phyloP scores from a whole-genome alignment of 2,329 filamentous ascomycete species.

The Grosmannia huntii region DNA sequence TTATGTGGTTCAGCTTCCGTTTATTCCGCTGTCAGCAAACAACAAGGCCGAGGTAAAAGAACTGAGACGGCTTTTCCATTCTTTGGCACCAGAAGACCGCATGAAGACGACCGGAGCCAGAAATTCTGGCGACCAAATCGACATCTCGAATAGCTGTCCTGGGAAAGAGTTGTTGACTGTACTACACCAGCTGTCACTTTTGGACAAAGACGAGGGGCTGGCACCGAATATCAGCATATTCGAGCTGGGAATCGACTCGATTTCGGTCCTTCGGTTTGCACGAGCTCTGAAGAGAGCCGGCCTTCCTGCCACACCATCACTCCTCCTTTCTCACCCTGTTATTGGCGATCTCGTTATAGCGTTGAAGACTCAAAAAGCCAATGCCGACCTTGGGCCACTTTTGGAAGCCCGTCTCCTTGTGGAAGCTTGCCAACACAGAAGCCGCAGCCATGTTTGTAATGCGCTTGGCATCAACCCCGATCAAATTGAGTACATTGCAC shows the following conservation, averaged over 20 bases:
- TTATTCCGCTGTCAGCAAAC: slow-evolving; percentile 71
- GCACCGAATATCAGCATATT: slow-evolving; percentile 56
- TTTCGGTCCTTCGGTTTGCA: slow-evolving; percentile 63
- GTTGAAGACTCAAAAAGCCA: slow-evolving; percentile 16
- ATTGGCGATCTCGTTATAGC: slow-evolving; percentile 32
- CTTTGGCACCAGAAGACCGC: slow-evolving; percentile 46
- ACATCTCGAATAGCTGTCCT: not conserved
- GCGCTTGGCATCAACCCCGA: slow-evolving; percentile 34
- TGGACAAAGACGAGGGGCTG: slow-evolving; percentile 30
- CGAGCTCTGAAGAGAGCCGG: slow-evolving; percentile 50
- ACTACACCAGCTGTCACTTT: slow-evolving; percentile 39
- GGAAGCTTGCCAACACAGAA: slow-evolving; percentile 49
- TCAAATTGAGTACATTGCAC: slow-evolving; percentile 60
- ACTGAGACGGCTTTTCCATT: slow-evolving; percentile 53
- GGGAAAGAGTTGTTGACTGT: slow-evolving; percentile 15
- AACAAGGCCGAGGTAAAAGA: slow-evolving; percentile 75
- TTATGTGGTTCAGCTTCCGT: slow-evolving; percentile 58
- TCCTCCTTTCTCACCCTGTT: slow-evolving; percentile 51
- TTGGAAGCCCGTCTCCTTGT: slow-evolving; percentile 47
- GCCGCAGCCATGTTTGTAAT: slow-evolving; percentile 38
- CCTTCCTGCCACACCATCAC: slow-evolving; percentile 49
- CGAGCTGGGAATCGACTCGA: slow-evolving; percentile 78
- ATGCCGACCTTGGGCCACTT: slow-evolving; percentile 13
- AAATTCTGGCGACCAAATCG: slow-evolving; percentile 11
- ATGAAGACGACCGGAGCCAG: slow-evolving; percentile 43